phyloP scores from a whole-genome alignment of 495 filamentous ascomycete species.

The Aspergillus panamensis region DNA sequence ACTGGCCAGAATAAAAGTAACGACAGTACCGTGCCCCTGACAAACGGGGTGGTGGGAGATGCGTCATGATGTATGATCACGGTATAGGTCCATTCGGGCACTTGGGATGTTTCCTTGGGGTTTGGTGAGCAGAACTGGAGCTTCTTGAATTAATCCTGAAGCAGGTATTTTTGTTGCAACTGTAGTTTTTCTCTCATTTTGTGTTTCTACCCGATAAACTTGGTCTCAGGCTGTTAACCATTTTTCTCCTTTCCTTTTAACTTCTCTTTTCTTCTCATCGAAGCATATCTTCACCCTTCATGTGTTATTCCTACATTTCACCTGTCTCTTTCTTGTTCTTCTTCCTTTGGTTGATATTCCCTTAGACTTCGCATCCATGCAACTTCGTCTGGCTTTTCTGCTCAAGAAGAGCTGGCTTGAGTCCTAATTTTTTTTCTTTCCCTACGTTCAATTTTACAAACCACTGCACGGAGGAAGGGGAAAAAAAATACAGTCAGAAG shows the following conservation, averaged over 20 bases:
- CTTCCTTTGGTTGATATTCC: background rate
- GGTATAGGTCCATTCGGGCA: background rate
- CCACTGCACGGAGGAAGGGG: too few relatives aligned
- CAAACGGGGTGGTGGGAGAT: slow-evolving; percentile 35
- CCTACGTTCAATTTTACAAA: too few relatives aligned
- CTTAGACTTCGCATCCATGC: background rate
- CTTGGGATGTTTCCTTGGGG: background rate
- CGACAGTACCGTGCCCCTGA: slow-evolving; percentile 22
- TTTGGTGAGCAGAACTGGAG: slow-evolving; percentile 1
- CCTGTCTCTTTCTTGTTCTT: background rate
- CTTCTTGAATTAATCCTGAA: background rate
- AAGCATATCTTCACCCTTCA: background rate
- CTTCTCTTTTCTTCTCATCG: background rate
- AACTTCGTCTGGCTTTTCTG: background rate
- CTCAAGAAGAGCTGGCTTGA: background rate
- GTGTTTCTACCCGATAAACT: background rate
- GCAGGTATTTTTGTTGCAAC: slow-evolving; percentile 6
- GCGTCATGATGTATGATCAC: slow-evolving; percentile 25
- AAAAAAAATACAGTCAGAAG: too few relatives aligned
- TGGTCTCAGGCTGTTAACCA: background rate
- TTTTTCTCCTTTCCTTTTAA: background rate
- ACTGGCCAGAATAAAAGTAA: slow-evolving; percentile 12
- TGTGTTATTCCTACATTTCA: background rate
- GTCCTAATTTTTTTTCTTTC: too few relatives aligned
- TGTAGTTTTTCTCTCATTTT: slow-evolving; percentile 7